Base-by-base conservation (phyloP, 331 rosid species). In the Quercus tomentella region DNA sequence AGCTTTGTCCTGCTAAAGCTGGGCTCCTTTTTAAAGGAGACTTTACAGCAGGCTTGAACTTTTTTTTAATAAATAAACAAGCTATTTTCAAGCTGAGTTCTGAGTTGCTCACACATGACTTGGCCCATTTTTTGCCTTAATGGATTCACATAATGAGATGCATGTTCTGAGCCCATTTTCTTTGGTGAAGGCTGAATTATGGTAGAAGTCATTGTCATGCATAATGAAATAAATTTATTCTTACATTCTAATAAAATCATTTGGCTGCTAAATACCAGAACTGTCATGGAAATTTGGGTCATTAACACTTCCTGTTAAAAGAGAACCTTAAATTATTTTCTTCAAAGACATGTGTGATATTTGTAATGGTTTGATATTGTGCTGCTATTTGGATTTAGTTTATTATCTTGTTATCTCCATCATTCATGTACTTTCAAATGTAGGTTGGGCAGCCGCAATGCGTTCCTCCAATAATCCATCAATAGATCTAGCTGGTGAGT, bases 361-460 rank as follows among this genome's bases (percentile, higher is more conserved):
- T 79, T 65, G 73, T 82, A 21, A 28, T 63, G 70, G 30, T 63
- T 60, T 63, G 70, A 63, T 28, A 28, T 63, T 63, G 41, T 26
- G 4, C n/a, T 45, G 21, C 72, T 45, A 35, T 18, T 67, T 67
- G 72, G 72, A 67, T 67, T 21, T 67, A 4, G 37, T 67, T 31
- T 67, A 33, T 33, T n/a, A 33, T 77, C 37, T 41, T 74, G 70
- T 31, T 66, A 26, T 77, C 72, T 54, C 66, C 43, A 31, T 55
- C 77, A 76, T 49, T 70, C 77, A 22, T 82, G 26, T 49, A 65
- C 74, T 56, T 86, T 56, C 73, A 73, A 62, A 72, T 71, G 51
- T 89, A 92, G 97, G 97, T 75, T 92, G 97, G 95, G 75, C 91
- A 65, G 90, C 90, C 67, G 89, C 92, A 62, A 58, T 92, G 63